Conservation (phyloP, 495 filamentous ascomycete species). For the Polyplosphaeria fusca region DNA sequence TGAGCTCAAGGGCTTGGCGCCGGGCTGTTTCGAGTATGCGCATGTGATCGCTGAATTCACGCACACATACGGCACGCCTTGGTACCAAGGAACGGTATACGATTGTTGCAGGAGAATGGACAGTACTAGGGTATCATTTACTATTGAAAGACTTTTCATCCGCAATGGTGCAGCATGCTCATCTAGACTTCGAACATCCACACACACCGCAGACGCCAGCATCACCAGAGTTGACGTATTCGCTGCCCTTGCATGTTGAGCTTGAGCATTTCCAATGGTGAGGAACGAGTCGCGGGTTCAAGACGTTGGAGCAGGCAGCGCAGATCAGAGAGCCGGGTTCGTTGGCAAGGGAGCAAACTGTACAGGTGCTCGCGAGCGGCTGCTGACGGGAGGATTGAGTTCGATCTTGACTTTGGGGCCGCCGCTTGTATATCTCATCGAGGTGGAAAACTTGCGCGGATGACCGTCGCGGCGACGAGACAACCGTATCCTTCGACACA, state of each 20-base stretch:
- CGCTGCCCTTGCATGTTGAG: slow-evolving; percentile 48
- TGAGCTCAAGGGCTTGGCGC: not conserved
- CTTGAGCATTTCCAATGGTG: slow-evolving; percentile 60
- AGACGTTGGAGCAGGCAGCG: slow-evolving; percentile 62
- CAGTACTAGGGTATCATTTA: too few species aligned
- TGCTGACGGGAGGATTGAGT: too few species aligned
- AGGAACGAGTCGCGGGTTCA: slow-evolving; percentile 50
- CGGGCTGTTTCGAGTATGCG: not conserved
- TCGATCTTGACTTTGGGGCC: not conserved
- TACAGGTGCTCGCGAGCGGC: too few species aligned
- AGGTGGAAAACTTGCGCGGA: slow-evolving; percentile 18
- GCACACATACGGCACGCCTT: too few species aligned
- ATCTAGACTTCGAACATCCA: too few species aligned
- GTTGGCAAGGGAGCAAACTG: slow-evolving; percentile 63
- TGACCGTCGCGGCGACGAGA: not conserved
- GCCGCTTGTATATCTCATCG: slow-evolving; percentile 24
- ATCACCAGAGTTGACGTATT: slow-evolving; percentile 64
- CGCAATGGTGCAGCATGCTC: too few species aligned
- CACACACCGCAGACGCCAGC: slow-evolving; percentile 65
- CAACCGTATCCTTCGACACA: not conserved
- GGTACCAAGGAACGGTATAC: too few species aligned
- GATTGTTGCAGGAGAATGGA: too few species aligned
- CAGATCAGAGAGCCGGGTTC: slow-evolving; percentile 52
- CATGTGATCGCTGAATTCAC: too few species aligned
- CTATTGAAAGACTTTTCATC: too few species aligned